Percentiles rank a stretch among this genome's conserved stretches.
These are phyloP conservation scores for Stephanodiscus triporus DNA, from an alignment of 108 stramenopile genomes.

Conservation along the genomic window DNA sequence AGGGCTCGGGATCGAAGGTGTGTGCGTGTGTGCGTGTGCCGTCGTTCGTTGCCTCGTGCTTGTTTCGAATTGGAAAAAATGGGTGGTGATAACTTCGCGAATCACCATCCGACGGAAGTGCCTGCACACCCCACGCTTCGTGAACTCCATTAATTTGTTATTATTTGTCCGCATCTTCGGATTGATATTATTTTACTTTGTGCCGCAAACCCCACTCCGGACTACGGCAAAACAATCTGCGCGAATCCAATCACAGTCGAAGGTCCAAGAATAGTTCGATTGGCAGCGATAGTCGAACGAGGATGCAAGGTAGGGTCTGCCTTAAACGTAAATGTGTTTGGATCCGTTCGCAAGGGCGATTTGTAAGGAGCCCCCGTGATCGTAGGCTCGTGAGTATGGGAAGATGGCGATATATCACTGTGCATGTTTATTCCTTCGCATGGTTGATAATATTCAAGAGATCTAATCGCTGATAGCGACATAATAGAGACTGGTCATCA, in stretches of 20 bases:
- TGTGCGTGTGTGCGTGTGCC: too few species aligned
- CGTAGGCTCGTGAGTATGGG: neutral
- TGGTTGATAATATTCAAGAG: neutral
- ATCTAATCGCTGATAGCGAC: too few species aligned
- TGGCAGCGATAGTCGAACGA: constrained; percentile 40
- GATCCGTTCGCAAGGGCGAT: constrained; percentile 30
- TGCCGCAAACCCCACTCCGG: too few species aligned
- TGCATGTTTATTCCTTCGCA: neutral
- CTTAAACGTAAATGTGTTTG: constrained; percentile 41
- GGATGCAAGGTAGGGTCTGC: constrained; percentile 37
- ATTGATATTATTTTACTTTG: neutral
- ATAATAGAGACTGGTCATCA: too few species aligned
- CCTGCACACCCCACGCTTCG: too few species aligned
- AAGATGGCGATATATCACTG: neutral
- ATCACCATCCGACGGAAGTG: too few species aligned
- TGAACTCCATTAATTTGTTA: too few species aligned
- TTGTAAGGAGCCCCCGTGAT: neutral
- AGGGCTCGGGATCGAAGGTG: constrained; percentile 44
- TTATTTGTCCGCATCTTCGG: too few species aligned
- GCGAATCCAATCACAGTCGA: constrained; percentile 21
- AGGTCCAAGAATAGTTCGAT: constrained; percentile 42
- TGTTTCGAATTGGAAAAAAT: too few species aligned
- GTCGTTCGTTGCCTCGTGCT: neutral
- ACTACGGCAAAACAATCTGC: too few species aligned
- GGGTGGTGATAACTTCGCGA: too few species aligned